Conservation (phyloP, 2,329 filamentous ascomycete genomes). For the Apiospora phragmitis region DNA sequence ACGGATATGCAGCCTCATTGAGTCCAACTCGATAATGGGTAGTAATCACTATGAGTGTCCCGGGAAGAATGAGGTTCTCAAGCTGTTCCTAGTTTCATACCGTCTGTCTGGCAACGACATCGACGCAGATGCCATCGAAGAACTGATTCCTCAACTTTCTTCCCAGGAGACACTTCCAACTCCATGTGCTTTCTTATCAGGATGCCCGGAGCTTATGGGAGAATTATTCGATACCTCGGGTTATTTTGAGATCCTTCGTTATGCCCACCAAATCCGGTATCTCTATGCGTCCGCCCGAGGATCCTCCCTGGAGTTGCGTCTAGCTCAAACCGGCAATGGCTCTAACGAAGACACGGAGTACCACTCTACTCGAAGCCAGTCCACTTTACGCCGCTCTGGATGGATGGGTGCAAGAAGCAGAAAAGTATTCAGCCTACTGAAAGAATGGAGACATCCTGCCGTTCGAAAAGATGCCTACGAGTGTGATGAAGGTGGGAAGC, state of each 20-base stretch:
- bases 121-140: not conserved
- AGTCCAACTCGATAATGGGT: not conserved
- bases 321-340: too few species aligned
- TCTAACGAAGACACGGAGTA: too few species aligned
- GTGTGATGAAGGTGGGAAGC: too few species aligned
- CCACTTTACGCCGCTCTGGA: too few species aligned
- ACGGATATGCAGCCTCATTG: not conserved
- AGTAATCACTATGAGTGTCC: rapidly evolving
- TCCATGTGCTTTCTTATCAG: not conserved
- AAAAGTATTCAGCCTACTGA: too few species aligned
- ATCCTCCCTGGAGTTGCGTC: too few species aligned
- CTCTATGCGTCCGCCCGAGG: not conserved
- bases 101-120: not conserved
- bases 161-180: not conserved
- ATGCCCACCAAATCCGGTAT: not conserved
- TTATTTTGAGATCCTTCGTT: not conserved
- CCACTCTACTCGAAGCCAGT: too few species aligned
- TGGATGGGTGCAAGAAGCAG: too few species aligned
- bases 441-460: too few species aligned
- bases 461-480: too few species aligned
- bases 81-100: not conserved
- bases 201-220: not conserved
- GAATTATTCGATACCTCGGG: not conserved
- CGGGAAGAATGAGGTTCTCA: not conserved
- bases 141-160: not conserved